Evolutionary conservation across 2,329 filamentous ascomycete genomes (phyloP).

Genomic region (Balansia obtecta): DNA sequence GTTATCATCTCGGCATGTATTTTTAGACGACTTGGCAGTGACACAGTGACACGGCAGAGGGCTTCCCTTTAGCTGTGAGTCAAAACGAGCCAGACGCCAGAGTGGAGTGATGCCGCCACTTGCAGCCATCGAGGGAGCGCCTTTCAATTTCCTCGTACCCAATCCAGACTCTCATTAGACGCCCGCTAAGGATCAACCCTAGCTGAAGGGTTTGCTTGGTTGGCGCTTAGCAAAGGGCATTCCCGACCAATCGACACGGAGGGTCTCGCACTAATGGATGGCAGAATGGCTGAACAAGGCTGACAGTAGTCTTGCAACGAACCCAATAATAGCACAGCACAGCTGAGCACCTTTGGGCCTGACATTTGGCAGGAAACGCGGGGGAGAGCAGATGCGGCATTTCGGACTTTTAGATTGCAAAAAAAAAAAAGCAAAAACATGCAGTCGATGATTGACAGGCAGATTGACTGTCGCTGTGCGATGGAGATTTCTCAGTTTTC

Average conservation of each 20-base stretch:
- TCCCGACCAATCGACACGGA: neutral
- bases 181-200: neutral
- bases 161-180: slow-evolving; percentile 6
- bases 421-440: neutral
- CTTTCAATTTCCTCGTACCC: slow-evolving; percentile 6
- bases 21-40: neutral
- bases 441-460: neutral
- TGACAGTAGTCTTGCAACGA: neutral
- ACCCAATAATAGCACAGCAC: neutral
- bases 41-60: neutral
- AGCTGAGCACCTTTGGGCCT: neutral
- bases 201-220: neutral
- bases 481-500: neutral
- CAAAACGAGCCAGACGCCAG: neutral
- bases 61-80: neutral
- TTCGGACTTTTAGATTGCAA: neutral
- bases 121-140: slow-evolving; percentile 2
- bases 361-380: neutral
- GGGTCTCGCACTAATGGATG: neutral
- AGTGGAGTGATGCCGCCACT: neutral
- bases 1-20: neutral
- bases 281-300: neutral
- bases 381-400: neutral
- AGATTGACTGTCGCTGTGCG: neutral
- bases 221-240: slow-evolving; percentile 1